Evolutionary conservation across 1,139 yeast genomes (phyloP).

Genomic region (Saccharomyces uvarum): DNA sequence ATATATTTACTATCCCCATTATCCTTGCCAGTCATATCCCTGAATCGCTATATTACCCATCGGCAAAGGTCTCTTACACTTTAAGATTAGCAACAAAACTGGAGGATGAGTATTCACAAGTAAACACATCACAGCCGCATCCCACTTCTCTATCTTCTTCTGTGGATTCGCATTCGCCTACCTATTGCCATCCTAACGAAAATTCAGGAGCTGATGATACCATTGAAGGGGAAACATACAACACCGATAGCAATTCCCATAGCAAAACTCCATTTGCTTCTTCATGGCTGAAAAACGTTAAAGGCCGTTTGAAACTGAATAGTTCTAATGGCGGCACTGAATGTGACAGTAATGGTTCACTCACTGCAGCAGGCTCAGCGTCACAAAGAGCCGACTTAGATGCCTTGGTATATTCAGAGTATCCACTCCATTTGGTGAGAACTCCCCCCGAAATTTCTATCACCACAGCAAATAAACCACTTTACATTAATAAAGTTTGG

Average conservation of each 20-base stretch:
- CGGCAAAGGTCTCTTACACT: conserved; percentile 19
- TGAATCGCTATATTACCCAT: conserved; percentile 53
- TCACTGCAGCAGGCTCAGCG: background rate
- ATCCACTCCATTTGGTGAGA: conserved; percentile 41
- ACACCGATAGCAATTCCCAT: background rate
- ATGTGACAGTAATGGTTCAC: background rate
- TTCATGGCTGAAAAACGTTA: background rate
- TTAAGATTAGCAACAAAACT: conserved; percentile 11
- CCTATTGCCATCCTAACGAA: background rate
- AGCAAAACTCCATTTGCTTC: background rate
- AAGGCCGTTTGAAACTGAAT: background rate
- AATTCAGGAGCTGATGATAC: background rate
- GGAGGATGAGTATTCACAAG: background rate
- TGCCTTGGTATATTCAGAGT: conserved; percentile 8
- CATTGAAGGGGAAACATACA: background rate
- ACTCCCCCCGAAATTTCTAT: conserved; percentile 76
- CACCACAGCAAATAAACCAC: conserved; percentile 69
- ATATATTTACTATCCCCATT: conserved; percentile 63
- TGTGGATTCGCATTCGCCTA: background rate
- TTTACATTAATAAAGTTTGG: conserved; percentile 78
- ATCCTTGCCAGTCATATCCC: conserved; percentile 62
- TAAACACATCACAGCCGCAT: background rate
- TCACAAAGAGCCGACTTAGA: background rate
- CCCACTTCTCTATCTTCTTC: background rate
- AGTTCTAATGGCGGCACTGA: background rate